Evolutionary conservation across 225 moss, liverwort and hornwort species (phyloP), one percentile per base, ranked within the genome.

Genomic region (Antitrichia curtipendula): DNA sequence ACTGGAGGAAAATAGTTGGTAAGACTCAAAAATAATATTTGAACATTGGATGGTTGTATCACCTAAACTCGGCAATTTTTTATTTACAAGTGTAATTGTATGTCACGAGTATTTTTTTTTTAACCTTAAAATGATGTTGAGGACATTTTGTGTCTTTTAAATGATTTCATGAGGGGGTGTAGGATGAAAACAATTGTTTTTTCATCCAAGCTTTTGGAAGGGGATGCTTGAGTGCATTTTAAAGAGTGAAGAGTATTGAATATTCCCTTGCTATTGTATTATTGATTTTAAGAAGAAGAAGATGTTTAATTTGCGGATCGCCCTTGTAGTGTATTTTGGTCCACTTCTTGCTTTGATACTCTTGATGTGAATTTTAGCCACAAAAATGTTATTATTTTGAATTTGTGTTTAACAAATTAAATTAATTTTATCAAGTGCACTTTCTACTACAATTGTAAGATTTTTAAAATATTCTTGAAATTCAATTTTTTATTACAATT

Each of bases 111-210:
- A n/a, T 22, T 38, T 7, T 22, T 8, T 7, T n/a, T 22, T 68
- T 38, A 68, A 38, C 38, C 66, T 0, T 12, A 1, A 20, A 20
- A 6, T 2, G 1, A 38, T 21, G 34, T 64, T 21, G 4, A 66
- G 3, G 20, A 19, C 0, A 7, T 12, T 68, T 38, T 16, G 2
- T 71, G 5, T 71, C 27, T 3, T 47, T 11, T 29, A 3, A 47
- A 73, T 47, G 29, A 47, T 29, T 29, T 43, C 0, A 29, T 0
- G 0, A 72, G 0, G 29, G 3, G 0, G 3, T 29, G 3, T 17
- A 16, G 29, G 17, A 72, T 45, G 29, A 29, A 73, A 29, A 29
- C 3, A 29, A 73, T 9, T 73, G 27, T 1, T 43, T 27, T 43
- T 71, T 41, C 41, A 41, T 43, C 4, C 4, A 15, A 24, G 0